Evolutionary conservation across 495 filamentous ascomycete genomes (phyloP), one percentile per base, ranked within the genome.

Genomic region (Terfezia boudieri): DNA sequence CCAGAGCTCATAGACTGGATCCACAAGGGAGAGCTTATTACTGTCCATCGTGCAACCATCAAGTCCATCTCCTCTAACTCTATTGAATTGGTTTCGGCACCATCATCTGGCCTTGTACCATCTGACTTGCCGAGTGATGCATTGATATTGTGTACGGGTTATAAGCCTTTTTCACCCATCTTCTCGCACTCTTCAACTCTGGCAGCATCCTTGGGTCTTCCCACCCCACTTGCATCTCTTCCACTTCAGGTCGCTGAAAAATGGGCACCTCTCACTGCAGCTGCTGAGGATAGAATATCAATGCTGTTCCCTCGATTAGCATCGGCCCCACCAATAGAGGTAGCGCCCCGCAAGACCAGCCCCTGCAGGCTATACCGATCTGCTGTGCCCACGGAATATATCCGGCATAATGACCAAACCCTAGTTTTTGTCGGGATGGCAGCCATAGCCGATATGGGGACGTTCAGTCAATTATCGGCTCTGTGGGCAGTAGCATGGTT

Each of bases 31-130:
- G 43, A 52, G 11, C 61, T 36, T 3, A 55, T 64, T n/a, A 64
- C 61, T 5, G 58, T 64, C 3, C 58, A 64, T 50, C 53, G 61
- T 9, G 55, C 58, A 32, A 32, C 26, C 48, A 64, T 64, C 4
- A 38, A 50, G 17, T 36, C 51, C 11, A 51, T 14, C 41, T 14
- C 14, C 41, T 46, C 41, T 20, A 46, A 46, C 41, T 14, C 41
- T 14, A 3, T 46, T 20, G 17, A 14, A 5, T 8, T 46, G 41
- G 41, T 20, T 20, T 14, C 41, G 14, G 63, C 12, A 11, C 32
- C 8, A 52, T 41, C 9, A 16, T 23, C 22, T 56, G 26, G 17
- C 48, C 60, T 2, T 20, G 11, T 22, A 2, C 50, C 50, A 22
- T 6, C 50, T 12, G 8, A 1, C 41, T 10, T 20, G 17, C 41